Base-by-base conservation (phyloP, 2,329 filamentous ascomycete species). In the Sordariomycetes sp. region DNA sequence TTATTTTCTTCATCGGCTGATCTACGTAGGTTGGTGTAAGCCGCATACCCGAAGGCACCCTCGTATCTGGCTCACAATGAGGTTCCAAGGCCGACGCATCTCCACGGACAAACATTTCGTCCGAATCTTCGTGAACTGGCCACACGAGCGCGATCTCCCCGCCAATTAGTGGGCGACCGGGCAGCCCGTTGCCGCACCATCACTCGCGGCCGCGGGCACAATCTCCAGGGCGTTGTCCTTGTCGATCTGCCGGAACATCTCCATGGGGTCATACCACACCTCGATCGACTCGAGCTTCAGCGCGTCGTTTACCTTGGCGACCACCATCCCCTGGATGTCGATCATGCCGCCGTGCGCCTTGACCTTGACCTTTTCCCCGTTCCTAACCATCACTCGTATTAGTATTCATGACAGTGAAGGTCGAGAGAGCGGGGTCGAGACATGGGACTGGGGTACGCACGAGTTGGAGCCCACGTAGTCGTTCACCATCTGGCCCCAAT, bases 401-500 rank as follows among this genome's bases (percentile, higher is more conserved):
- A 50, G 46, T 24, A 24, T 11, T 22, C 22, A 22, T 4, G 43
- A 14, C 3, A 6, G 43, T 2, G 5, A 48, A 48, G 8, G 18
- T 5, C n/a, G 5, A 7, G 43, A 6, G 20, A 20, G 16, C 3
- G 11, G 11, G 12, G 22, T 3, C 3, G 6, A 24, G 22, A 50
- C 12, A 24, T n/a, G 20, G 46, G 12, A 50, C 22, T 24, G 4
- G 12, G 34, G n/a, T 4, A 75, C 79, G 63, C 67, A 86, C 83
- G 82, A 75, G 62, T 87, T 85, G 58, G 80, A 75, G 1, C 82
- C 83, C 1, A 82, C 78, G 66, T 88, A 88, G 65, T 87, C 84
- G 61, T 79, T 80, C 71, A 80, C 81, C 80, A 88, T 87, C 4
- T 72, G 69, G 0, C 84, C 85, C 85, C 85, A 88, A 67, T 88